These are phyloP conservation scores for Candida piceae DNA, from an alignment of 805 yeast species.

Conservation along the genomic window DNA sequence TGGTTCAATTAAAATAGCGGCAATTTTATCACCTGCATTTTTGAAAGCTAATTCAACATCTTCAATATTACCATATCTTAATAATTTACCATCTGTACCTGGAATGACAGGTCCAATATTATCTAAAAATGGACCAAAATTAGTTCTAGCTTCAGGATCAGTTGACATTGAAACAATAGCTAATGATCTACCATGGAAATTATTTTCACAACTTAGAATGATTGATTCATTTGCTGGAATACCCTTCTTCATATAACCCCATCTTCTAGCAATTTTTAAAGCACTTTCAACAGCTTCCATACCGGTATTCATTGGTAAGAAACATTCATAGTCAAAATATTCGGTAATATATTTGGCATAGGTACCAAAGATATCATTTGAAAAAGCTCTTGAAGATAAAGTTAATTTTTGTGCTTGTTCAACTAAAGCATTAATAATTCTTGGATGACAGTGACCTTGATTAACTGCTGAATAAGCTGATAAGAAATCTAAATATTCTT, in stretches of 20 bases:
- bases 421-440: conserved; percentile 74
- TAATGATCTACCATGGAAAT: conserved; percentile 95
- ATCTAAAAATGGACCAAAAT: conserved; percentile 84
- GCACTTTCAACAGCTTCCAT: conserved; percentile 98
- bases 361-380: conserved; percentile 80
- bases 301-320: conserved; percentile 97
- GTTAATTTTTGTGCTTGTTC: conserved; percentile 87
- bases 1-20: conserved; percentile 90
- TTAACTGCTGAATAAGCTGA: conserved; percentile 96
- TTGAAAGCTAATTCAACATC: conserved; percentile 80
- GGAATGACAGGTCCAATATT: conserved; percentile 85
- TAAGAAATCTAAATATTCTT: conserved; percentile 84
- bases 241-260: conserved; percentile 90
- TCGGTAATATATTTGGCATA: conserved; percentile 87
- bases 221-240: conserved; percentile 82
- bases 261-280: conserved; percentile 88
- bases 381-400: conserved; percentile 86
- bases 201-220: conserved; percentile 79
- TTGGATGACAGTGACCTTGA: conserved; percentile 98
- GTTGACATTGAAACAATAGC: conserved; percentile 96
- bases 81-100: conserved; percentile 53
- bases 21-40: conserved; percentile 81
- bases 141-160: conserved; percentile 84
- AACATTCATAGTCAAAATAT: conserved; percentile 85
- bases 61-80: conserved; percentile 80